Evolutionary conservation across 2,329 filamentous ascomycete genomes (phyloP).

Genomic region (Arthrobotrys iridis): DNA sequence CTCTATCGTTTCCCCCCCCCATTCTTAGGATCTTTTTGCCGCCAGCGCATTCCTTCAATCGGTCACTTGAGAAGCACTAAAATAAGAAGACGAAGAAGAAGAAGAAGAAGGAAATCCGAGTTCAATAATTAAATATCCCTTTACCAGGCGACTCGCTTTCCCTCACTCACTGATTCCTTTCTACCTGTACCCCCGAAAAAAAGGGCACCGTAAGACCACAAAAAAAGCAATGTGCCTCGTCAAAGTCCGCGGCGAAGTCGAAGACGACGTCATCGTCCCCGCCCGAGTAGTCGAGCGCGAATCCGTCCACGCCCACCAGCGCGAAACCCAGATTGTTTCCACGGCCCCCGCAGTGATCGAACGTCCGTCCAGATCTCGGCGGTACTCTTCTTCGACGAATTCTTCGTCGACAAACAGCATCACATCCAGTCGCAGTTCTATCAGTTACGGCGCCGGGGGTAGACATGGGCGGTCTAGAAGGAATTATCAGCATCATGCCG

Average conservation of each 20-base stretch:
- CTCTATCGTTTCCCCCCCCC: background rate
- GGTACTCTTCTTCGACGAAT: slow-evolving; percentile 21
- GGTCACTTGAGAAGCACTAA: too few relatives aligned
- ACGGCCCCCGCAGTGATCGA: slow-evolving; percentile 53
- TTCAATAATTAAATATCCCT: background rate
- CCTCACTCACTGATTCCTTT: background rate
- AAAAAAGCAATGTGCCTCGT: slow-evolving; percentile 57
- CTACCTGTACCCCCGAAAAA: background rate
- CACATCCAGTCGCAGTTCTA: slow-evolving; percentile 38
- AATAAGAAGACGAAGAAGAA: too few relatives aligned
- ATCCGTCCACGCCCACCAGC: slow-evolving; percentile 25
- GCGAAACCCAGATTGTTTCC: slow-evolving; percentile 49
- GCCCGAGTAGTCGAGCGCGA: slow-evolving; percentile 54
- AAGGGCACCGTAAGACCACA: background rate
- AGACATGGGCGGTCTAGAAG: slow-evolving; percentile 18
- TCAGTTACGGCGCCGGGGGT: slow-evolving; percentile 17
- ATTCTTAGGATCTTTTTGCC: too few relatives aligned
- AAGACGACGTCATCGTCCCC: slow-evolving; percentile 56
- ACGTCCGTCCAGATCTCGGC: slow-evolving; percentile 38
- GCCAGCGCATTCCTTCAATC: slow-evolving; percentile 5
- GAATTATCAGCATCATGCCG: slow-evolving; percentile 2
- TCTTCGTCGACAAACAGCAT: slow-evolving; percentile 27
- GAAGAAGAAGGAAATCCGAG: background rate
- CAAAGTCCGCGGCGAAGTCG: slow-evolving; percentile 58
- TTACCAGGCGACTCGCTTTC: background rate